Evolutionary conservation across 2,329 filamentous ascomycete genomes (phyloP).

Genomic region (Aspergillus tanneri): DNA sequence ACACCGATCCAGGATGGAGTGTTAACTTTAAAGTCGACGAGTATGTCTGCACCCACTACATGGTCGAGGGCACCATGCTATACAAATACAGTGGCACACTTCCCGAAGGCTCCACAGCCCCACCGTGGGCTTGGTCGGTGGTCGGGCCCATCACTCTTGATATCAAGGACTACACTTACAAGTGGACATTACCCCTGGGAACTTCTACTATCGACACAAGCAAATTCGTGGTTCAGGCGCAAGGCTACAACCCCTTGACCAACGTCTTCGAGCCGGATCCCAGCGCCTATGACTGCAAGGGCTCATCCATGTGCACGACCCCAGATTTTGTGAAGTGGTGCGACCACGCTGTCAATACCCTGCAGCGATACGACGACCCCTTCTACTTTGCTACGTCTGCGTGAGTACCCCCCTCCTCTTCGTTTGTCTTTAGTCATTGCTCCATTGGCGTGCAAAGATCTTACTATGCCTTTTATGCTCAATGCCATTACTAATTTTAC

Average conservation of each 20-base stretch:
- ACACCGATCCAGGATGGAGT: constrained; percentile 13
- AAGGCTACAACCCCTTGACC: constrained; percentile 14
- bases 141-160: constrained; percentile 8
- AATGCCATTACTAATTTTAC: constrained; percentile 2
- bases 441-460: neutral
- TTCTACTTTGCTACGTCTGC: constrained; percentile 6
- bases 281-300: constrained; percentile 13
- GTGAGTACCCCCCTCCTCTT: constrained; percentile 3
- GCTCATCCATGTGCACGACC: constrained; percentile 13
- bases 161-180: constrained; percentile 17
- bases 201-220: constrained; percentile 14
- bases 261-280: constrained; percentile 11
- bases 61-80: constrained; percentile 16
- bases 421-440: neutral
- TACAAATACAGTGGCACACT: constrained; percentile 14
- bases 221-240: constrained; percentile 16
- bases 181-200: constrained; percentile 14
- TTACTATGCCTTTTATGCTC: neutral
- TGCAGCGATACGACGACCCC: constrained; percentile 9
- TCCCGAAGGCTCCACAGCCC: constrained; percentile 15
- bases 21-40: constrained; percentile 9
- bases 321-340: constrained; percentile 15
- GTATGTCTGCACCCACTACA: constrained; percentile 14
- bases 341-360: constrained; percentile 13
- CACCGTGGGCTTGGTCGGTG: constrained; percentile 12